Percentiles rank a stretch among this genome's conserved stretches.
Evolutionary conservation across 148 eudicot genomes (phyloP).

Genomic region (Chenopodium album): DNA sequence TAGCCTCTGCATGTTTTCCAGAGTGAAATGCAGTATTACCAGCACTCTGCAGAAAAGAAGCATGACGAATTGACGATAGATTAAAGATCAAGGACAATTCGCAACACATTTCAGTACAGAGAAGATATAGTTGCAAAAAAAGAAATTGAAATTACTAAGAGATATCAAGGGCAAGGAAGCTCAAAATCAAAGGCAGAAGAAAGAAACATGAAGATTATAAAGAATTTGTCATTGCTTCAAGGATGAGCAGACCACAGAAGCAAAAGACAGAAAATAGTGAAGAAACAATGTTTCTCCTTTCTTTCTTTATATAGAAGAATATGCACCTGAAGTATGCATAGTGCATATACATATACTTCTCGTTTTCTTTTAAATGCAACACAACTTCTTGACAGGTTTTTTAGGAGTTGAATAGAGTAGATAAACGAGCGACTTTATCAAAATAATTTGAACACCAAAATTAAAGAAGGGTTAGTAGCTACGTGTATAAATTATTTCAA

Average conservation of each 20-base stretch:
- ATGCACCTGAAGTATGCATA: no score
- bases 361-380: no score
- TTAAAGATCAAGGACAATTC: not conserved
- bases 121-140: not conserved
- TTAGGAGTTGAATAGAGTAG: no score
- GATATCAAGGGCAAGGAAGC: not conserved
- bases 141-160: not conserved
- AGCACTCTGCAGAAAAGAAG: slow-evolving; percentile 50
- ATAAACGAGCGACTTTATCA: no score
- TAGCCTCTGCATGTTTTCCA: slow-evolving; percentile 79
- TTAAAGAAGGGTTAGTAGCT: no score
- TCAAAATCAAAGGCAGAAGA: not conserved
- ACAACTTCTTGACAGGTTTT: no score
- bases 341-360: no score
- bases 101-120: slow-evolving; percentile 1
- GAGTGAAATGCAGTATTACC: slow-evolving; percentile 82
- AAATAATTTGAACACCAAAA: no score
- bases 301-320: no score
- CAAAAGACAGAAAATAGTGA: not conserved
- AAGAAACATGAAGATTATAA: not conserved
- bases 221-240: not conserved
- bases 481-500: no score
- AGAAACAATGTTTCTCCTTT: no score
- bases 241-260: not conserved
- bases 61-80: not conserved